Percentiles rank a stretch among this genome's conserved stretches.
phyloP scores from a whole-genome alignment of 2,329 filamentous ascomycete genomes.

The Claviceps purpurea region DNA sequence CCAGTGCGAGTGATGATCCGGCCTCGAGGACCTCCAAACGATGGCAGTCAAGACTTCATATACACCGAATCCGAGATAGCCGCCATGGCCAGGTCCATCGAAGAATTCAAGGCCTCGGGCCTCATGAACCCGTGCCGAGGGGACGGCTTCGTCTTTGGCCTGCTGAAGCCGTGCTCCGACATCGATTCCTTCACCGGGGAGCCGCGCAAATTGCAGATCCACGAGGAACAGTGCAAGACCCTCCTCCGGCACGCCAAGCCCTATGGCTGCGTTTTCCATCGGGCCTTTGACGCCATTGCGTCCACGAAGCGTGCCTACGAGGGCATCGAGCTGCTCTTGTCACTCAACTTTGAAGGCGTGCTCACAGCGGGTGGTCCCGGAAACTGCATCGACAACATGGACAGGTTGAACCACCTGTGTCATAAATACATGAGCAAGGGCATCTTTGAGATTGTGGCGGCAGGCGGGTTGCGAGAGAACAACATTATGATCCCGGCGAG shows the following conservation, averaged over 20 bases:
- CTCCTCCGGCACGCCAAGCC: slow-evolving; percentile 30
- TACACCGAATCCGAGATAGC: slow-evolving; percentile 32
- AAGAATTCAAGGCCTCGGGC: slow-evolving; percentile 22
- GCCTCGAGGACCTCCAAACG: slow-evolving; percentile 20
- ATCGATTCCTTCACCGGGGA: background rate
- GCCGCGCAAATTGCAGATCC: slow-evolving; percentile 14
- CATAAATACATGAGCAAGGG: slow-evolving; percentile 9
- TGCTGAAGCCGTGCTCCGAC: slow-evolving; percentile 17
- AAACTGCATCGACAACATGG: slow-evolving; percentile 25
- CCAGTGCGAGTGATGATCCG: slow-evolving; percentile 43
- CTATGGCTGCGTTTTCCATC: slow-evolving; percentile 37
- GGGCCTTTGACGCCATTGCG: slow-evolving; percentile 39
- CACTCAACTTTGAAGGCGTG: slow-evolving; percentile 35
- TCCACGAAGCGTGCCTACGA: slow-evolving; percentile 10
- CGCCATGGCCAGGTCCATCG: slow-evolving; percentile 29
- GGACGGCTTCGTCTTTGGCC: slow-evolving; percentile 45
- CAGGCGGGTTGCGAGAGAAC: slow-evolving; percentile 34
- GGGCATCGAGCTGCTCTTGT: slow-evolving; percentile 20
- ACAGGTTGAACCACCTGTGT: slow-evolving; percentile 23
- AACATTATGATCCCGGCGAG: slow-evolving; percentile 22
- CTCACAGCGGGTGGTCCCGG: slow-evolving; percentile 40
- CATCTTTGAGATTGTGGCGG: slow-evolving; percentile 34
- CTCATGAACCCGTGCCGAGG: slow-evolving; percentile 26
- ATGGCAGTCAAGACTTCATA: slow-evolving; percentile 28
- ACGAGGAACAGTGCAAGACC: slow-evolving; percentile 23